These are phyloP conservation scores for Candida morakotiae DNA, from an alignment of 805 yeast genomes.

Conservation along the genomic window DNA sequence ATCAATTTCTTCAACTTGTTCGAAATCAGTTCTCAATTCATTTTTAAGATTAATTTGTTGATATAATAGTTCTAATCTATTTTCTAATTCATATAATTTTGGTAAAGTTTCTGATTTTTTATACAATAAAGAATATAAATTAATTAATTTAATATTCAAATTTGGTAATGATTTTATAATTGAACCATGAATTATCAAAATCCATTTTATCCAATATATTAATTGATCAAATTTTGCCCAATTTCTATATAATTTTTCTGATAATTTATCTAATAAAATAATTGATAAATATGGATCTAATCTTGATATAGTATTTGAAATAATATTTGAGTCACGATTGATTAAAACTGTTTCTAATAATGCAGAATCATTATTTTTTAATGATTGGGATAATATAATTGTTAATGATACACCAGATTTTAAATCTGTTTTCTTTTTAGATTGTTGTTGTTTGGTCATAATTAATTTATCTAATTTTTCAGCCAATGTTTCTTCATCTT, in stretches of 20 bases:
- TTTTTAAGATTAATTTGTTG: slow-evolving; percentile 40
- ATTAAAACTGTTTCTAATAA: slow-evolving; percentile 78
- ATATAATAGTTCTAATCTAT: slow-evolving; percentile 44
- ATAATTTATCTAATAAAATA: slow-evolving; percentile 45
- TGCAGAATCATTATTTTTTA: slow-evolving; percentile 81
- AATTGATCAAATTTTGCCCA: slow-evolving; percentile 46
- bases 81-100: slow-evolving; percentile 48
- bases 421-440: slow-evolving; percentile 43
- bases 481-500: slow-evolving; percentile 48
- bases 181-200: slow-evolving; percentile 52
- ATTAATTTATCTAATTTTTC: slow-evolving; percentile 45
- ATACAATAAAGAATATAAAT: slow-evolving; percentile 44
- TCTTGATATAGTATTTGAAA: slow-evolving; percentile 46
- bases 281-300: slow-evolving; percentile 49
- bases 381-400: slow-evolving; percentile 81
- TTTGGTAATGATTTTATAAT: slow-evolving; percentile 45
- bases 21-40: slow-evolving; percentile 30
- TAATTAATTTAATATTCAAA: slow-evolving; percentile 37
- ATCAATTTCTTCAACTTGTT: slow-evolving; percentile 25
- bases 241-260: slow-evolving; percentile 51
- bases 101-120: slow-evolving; percentile 48
- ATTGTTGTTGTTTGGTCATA: slow-evolving; percentile 19
- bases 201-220: slow-evolving; percentile 55
- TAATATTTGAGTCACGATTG: slow-evolving; percentile 47
- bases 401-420: slow-evolving; percentile 69